Evolutionary conservation across 495 filamentous ascomycete genomes (phyloP).

Genomic region (Penicillium goetzii): DNA sequence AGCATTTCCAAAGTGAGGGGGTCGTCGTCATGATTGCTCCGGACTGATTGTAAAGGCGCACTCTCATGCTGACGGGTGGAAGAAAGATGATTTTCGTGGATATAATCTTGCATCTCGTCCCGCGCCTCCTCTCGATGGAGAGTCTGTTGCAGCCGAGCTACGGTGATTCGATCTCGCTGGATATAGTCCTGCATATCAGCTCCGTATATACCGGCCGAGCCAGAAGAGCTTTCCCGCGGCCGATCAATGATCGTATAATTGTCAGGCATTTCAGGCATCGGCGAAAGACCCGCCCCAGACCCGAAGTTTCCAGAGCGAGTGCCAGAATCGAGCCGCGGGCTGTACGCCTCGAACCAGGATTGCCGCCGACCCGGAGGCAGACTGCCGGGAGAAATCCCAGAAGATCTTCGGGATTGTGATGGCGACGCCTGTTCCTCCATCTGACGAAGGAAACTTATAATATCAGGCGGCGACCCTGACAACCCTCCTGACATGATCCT

Average conservation of each 20-base stretch:
- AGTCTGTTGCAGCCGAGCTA: neutral
- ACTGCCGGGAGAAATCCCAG: neutral
- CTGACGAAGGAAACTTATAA: neutral
- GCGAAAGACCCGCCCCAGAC: neutral
- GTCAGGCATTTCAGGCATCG: neutral
- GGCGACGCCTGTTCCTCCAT: neutral
- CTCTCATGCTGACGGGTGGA: neutral
- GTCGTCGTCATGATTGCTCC: neutral
- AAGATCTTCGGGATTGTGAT: neutral
- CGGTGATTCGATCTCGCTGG: neutral
- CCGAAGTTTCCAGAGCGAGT: neutral
- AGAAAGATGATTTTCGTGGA: neutral
- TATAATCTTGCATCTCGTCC: neutral
- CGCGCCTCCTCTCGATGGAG: neutral
- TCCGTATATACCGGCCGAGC: neutral
- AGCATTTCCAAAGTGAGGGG: slow-evolving; percentile 1
- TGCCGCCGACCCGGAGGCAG: neutral
- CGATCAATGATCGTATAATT: neutral
- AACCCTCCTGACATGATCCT: neutral
- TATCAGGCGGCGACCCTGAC: neutral
- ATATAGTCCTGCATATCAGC: neutral
- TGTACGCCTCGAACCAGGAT: neutral
- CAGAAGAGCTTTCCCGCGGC: neutral
- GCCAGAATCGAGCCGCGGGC: neutral
- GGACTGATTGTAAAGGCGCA: neutral